Percentiles rank a stretch among this genome's conserved stretches.
phyloP scores from a whole-genome alignment of 140 eudicot species.

The Senecio squalidus region DNA sequence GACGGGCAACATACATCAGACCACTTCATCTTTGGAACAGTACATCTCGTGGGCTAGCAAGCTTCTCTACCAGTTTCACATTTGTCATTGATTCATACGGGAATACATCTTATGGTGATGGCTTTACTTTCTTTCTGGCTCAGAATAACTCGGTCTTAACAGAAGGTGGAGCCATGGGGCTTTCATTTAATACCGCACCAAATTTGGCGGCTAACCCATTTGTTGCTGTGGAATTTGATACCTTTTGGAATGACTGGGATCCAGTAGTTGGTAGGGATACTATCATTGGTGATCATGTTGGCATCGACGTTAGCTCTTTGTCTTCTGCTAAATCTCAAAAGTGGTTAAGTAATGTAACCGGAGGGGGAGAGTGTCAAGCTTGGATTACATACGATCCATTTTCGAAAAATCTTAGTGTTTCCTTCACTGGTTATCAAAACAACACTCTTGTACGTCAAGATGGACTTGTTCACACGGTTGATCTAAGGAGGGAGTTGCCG shows the following conservation, averaged over 20 bases:
- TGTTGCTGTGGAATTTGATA: conserved; percentile 64
- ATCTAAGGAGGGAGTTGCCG: conserved; percentile 15
- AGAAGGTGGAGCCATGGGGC: conserved; percentile 34
- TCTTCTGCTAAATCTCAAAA: conserved; percentile 15
- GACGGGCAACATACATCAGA: conserved; percentile 20
- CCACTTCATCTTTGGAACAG: conserved; percentile 27
- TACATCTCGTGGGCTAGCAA: conserved; percentile 23
- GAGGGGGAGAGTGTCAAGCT: conserved; percentile 35
- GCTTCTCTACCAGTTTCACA: conserved; percentile 32
- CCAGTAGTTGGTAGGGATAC: neutral
- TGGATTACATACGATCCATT: conserved; percentile 28
- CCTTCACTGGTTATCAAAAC: conserved; percentile 19
- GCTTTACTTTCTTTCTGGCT: conserved; percentile 45
- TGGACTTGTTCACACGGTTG: conserved; percentile 18
- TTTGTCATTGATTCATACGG: conserved; percentile 26
- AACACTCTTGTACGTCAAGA: conserved; percentile 7
- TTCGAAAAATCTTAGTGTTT: conserved; percentile 28
- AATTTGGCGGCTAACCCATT: conserved; percentile 2
- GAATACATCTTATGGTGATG: conserved; percentile 6
- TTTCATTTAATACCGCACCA: neutral
- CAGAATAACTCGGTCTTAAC: conserved; percentile 4
- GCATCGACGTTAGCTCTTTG: conserved; percentile 38
- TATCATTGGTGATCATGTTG: conserved; percentile 31
- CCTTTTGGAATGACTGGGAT: conserved; percentile 17
- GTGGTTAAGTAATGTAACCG: conserved; percentile 31